A percentile compares a stretch with the other conserved stretches of the same genome.
Conservation (phyloP, 495 filamentous ascomycete species). For the Margaritispora aquatica region DNA sequence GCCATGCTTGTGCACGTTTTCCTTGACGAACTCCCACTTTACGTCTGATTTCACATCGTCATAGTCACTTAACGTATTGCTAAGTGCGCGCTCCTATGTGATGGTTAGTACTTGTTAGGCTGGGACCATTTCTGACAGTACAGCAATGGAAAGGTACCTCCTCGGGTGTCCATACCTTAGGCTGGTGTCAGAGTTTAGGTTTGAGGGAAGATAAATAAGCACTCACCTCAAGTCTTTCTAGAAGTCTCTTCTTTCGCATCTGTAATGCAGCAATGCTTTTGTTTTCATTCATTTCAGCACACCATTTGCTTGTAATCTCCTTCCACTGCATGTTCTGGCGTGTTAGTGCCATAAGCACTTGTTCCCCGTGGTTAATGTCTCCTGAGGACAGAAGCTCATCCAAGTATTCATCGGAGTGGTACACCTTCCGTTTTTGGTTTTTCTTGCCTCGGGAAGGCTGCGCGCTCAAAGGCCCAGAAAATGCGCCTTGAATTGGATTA, state of each 20-base stretch:
- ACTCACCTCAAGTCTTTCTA: slow-evolving; percentile 16
- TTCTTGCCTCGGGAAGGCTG: background rate
- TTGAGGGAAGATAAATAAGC: background rate
- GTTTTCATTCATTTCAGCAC: slow-evolving; percentile 1
- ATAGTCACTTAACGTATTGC: background rate
- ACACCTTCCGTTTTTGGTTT: background rate
- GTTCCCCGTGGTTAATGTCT: slow-evolving; percentile 1
- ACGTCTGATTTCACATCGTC: background rate
- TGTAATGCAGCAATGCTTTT: slow-evolving; percentile 18
- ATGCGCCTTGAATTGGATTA: background rate
- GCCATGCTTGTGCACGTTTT: background rate
- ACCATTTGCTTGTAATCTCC: slow-evolving; percentile 10
- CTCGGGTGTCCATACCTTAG: background rate
- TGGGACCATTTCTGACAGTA: background rate
- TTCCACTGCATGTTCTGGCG: slow-evolving; percentile 15
- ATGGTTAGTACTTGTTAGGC: background rate
- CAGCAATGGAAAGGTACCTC: background rate
- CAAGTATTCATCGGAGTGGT: background rate
- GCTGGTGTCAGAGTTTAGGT: background rate
- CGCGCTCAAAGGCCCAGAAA: background rate
- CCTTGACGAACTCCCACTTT: background rate
- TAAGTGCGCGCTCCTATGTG: background rate
- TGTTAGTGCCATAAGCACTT: slow-evolving; percentile 13
- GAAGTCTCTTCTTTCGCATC: slow-evolving; percentile 19
- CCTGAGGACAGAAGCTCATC: background rate